A percentile compares a stretch with the other conserved stretches of the same genome.
Conservation (phyloP, 768 basidiomycete species). For the Dioszegia aurantiaca region DNA sequence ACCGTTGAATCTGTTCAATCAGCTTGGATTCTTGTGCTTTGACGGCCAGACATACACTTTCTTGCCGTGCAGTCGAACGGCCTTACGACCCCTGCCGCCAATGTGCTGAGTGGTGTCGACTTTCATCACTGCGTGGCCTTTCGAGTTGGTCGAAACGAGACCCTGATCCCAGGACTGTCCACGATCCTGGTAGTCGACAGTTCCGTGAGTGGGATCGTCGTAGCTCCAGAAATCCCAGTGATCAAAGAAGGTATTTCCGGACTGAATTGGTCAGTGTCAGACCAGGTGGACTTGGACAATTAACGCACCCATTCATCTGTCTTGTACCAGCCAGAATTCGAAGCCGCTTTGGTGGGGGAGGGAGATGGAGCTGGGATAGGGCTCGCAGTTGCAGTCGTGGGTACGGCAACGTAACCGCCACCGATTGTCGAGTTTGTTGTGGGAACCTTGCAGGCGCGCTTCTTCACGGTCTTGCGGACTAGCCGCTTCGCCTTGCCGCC, state of each 20-base stretch:
- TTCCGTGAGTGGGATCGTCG: slow-evolving; percentile 71
- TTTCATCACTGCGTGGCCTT: slow-evolving; percentile 78
- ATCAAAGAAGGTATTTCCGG: slow-evolving; percentile 72
- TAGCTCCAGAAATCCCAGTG: slow-evolving; percentile 67
- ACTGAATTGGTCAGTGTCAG: slow-evolving; percentile 47
- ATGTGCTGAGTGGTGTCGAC: slow-evolving; percentile 80
- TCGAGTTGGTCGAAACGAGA: slow-evolving; percentile 65
- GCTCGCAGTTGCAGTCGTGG: slow-evolving; percentile 11
- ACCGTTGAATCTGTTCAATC: slow-evolving; percentile 49
- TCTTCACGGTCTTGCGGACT: slow-evolving; percentile 12
- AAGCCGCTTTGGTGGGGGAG: slow-evolving; percentile 4
- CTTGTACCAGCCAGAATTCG: slow-evolving; percentile 27
- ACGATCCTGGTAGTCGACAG: slow-evolving; percentile 61
- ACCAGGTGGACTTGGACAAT: background rate
- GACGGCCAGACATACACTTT: slow-evolving; percentile 51
- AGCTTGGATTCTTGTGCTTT: slow-evolving; percentile 40
- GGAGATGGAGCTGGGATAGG: slow-evolving; percentile 20
- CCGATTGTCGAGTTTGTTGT: slow-evolving; percentile 2
- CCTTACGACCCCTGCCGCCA: slow-evolving; percentile 62
- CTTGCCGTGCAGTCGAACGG: slow-evolving; percentile 67
- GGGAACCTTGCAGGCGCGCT: background rate
- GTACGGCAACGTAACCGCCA: background rate
- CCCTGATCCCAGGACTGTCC: slow-evolving; percentile 58
- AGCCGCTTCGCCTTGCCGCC: slow-evolving; percentile 10
- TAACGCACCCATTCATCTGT: slow-evolving; percentile 22